Evolutionary conservation across 192 early-diverging fungal genomes (phyloP), one percentile per base, ranked within the genome.

Genomic region (Umbelopsis vinacea): DNA sequence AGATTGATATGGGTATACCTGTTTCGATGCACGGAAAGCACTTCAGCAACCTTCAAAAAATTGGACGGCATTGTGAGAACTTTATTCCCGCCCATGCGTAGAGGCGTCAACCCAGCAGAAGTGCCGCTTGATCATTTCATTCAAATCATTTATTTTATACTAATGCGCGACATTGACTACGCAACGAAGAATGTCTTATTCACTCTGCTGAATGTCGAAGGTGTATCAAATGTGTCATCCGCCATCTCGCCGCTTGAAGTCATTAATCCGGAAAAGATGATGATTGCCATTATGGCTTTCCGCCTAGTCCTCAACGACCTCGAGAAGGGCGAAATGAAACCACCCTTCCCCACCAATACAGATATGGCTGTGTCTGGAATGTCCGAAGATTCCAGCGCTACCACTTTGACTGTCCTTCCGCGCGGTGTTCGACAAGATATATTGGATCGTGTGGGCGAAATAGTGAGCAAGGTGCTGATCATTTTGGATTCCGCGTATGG

Each of bases 1-100:
- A 90, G 95, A 6, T 81, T 98, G 50, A 74, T 96, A 22, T 99
- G 98, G 98, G 93, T 94, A 15, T 97, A 95, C 74, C 76, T 98
- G 22, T 98, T 95, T 76, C 91, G 97, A 53, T 96, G 92, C 71
- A 87, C 85, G 2, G 96, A 97, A 71, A 79, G 89, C 29, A 85
- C 72, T 0, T 78, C 75, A 10, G 77, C 76, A 3, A 84, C 83
- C 2, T 81, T 85, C 71, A 79, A 85, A 48, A 83, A 80, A 15
- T 73, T 93, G 17, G 88, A 89, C 48, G 73, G 53, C 1, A 83
- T 94, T 26, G 75, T 89, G 26, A 89, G 85, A 69, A 78, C 82
- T 33, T 57, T 96, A 69, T 93, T 93, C 67, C 92, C 92, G 17
- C 52, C 84, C 0, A 82, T 82, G 52, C 71, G 88, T 14, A 79